A percentile compares a stretch with the other conserved stretches of the same genome.
These are phyloP conservation scores for Patellifolia procumbens DNA, from an alignment of 179 eudicot genomes.

Conservation along the genomic window DNA sequence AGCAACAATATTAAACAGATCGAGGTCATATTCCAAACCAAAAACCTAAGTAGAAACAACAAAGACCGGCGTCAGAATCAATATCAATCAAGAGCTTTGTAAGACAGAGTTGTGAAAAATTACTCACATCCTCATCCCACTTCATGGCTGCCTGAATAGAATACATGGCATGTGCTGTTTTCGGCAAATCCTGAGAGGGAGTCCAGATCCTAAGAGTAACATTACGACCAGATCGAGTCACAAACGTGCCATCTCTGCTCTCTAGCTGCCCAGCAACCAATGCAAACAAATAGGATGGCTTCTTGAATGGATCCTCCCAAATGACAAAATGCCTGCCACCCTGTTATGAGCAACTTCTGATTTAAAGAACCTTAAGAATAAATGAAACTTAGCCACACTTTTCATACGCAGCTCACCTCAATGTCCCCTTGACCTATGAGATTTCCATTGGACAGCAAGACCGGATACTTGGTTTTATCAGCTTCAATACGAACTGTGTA, in stretches of 20 bases:
- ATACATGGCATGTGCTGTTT: too few species aligned
- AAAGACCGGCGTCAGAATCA: constrained; percentile 9
- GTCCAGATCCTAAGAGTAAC: too few species aligned
- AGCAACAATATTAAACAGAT: too few species aligned
- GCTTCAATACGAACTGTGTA: constrained; percentile 94
- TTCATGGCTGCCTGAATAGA: too few species aligned
- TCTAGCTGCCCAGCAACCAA: constrained; percentile 89
- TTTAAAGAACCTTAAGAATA: too few species aligned
- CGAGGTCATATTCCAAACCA: constrained; percentile 96
- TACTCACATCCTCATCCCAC: too few species aligned
- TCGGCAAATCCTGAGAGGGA: too few species aligned
- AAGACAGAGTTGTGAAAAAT: too few species aligned
- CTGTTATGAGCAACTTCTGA: constrained; percentile 36
- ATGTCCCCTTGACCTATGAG: constrained; percentile 90
- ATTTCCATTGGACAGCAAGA: constrained; percentile 90
- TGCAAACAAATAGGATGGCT: constrained; percentile 95
- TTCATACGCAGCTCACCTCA: constrained; percentile 78
- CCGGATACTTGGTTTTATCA: constrained; percentile 87
- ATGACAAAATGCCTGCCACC: constrained; percentile 84
- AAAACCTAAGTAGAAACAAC: constrained; percentile 56
- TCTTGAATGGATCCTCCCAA: too few species aligned
- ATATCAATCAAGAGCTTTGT: too few species aligned
- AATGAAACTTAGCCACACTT: too few species aligned
- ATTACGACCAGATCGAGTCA: constrained; percentile 88
- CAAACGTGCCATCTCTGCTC: constrained; percentile 89